These are phyloP conservation scores for Quercus ilex DNA, from an alignment of 306 rosid species.

Conservation along the genomic window DNA sequence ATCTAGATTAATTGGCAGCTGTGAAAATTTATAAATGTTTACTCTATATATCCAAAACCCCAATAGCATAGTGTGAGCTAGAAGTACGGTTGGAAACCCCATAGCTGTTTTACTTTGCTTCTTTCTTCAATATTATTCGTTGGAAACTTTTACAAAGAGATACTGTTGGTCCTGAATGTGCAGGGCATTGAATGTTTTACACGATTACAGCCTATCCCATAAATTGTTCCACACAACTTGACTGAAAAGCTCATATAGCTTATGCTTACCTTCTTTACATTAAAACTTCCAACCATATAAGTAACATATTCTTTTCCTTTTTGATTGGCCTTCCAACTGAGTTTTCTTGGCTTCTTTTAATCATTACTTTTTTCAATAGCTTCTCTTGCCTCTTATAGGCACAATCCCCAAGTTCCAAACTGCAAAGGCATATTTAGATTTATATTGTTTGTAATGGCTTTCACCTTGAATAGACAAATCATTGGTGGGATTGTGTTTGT, in stretches of 20 bases:
- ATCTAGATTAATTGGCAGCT: background rate
- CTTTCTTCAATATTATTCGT: too few relatives aligned
- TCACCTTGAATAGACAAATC: constrained; percentile 16
- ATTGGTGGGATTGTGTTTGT: constrained; percentile 13
- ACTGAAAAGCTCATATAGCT: too few relatives aligned
- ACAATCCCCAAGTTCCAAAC: background rate
- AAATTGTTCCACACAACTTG: background rate
- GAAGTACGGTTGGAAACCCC: background rate
- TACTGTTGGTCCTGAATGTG: constrained; percentile 5
- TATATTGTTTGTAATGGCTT: constrained; percentile 25
- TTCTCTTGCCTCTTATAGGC: background rate
- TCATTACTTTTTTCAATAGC: background rate
- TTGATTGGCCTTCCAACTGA: background rate
- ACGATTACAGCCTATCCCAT: background rate
- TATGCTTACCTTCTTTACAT: too few relatives aligned
- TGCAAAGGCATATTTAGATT: background rate
- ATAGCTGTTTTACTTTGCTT: background rate
- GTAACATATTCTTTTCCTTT: background rate
- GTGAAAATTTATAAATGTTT: background rate
- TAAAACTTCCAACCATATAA: background rate
- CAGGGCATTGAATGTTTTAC: constrained; percentile 28
- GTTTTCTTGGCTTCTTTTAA: background rate
- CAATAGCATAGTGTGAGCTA: background rate
- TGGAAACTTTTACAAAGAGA: background rate
- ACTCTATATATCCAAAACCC: background rate